Conservation (phyloP, 2,329 filamentous ascomycete genomes). For the Trichothecium roseum region DNA sequence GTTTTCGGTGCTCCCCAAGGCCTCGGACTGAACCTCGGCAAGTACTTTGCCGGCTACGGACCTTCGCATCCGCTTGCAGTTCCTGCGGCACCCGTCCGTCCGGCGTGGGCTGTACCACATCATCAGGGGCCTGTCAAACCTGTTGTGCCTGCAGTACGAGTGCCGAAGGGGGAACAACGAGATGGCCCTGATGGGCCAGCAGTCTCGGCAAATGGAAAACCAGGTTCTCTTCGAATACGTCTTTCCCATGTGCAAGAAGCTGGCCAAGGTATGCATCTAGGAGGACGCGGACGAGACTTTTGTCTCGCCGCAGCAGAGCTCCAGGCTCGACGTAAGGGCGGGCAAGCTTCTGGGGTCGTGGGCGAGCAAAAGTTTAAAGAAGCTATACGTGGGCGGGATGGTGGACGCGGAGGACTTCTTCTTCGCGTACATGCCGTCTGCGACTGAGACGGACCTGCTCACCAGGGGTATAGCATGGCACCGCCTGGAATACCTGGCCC, state of each 20-base stretch:
- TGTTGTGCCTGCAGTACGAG: not conserved
- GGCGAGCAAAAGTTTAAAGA: not conserved
- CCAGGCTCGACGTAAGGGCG: not conserved
- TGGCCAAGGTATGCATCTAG: not conserved
- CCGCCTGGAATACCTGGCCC: not conserved
- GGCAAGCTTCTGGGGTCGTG: not conserved
- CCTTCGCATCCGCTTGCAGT: not conserved
- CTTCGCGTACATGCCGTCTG: not conserved
- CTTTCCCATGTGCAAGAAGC: not conserved
- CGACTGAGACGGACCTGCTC: no score
- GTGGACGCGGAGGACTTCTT: conserved; percentile 1
- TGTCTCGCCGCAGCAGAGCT: no score
- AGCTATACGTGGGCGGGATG: not conserved
- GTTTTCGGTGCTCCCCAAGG: conserved; percentile 1
- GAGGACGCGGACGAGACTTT: not conserved
- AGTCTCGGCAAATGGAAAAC: not conserved
- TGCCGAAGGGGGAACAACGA: not conserved
- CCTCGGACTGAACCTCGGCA: not conserved
- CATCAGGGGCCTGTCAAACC: not conserved
- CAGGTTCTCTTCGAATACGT: not conserved
- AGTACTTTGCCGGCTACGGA: not conserved
- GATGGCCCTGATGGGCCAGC: no score
- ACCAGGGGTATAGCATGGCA: not conserved
- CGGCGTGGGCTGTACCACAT: not conserved
- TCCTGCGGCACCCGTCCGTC: not conserved